phyloP scores from a whole-genome alignment of 805 yeast species.

The Kodamaea jinghongensis region DNA sequence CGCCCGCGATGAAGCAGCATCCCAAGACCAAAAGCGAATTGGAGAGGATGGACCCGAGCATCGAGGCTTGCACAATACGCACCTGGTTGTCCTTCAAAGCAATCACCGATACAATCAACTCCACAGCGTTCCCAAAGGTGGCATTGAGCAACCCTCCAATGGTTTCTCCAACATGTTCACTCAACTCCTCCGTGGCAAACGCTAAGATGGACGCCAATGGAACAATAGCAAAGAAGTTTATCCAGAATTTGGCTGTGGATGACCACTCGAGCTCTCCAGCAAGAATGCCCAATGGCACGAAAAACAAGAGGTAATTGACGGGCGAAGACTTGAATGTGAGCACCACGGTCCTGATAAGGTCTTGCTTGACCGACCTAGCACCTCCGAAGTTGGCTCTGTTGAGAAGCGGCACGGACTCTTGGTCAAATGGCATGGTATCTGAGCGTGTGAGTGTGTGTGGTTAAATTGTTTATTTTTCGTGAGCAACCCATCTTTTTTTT shows the following conservation, averaged over 20 bases:
- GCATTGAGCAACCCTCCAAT: constrained; percentile 94
- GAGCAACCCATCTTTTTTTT: too few species aligned
- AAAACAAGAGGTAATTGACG: constrained; percentile 70
- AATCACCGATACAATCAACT: constrained; percentile 88
- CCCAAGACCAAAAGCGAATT: constrained; percentile 88
- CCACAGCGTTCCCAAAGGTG: constrained; percentile 97
- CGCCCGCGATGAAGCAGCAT: constrained; percentile 94
- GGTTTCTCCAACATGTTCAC: constrained; percentile 86
- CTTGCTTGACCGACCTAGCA: constrained; percentile 3
- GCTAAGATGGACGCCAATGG: constrained; percentile 91
- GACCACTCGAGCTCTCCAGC: constrained; percentile 62
- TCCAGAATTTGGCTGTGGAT: constrained; percentile 54
- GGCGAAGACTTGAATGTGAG: constrained; percentile 54
- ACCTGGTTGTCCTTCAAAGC: constrained; percentile 85
- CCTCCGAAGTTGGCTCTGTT: not conserved
- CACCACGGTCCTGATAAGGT: constrained; percentile 16
- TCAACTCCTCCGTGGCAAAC: constrained; percentile 88
- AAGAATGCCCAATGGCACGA: constrained; percentile 87
- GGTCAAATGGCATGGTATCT: constrained; percentile 4
- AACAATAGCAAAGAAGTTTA: constrained; percentile 86
- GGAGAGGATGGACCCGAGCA: constrained; percentile 92
- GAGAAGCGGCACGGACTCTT: constrained; percentile 7
- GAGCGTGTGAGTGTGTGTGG: too few species aligned
- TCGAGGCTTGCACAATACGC: constrained; percentile 93
- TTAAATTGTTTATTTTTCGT: too few species aligned